phyloP scores from a whole-genome alignment of 345 rosid species.

The Citrus inodora region DNA sequence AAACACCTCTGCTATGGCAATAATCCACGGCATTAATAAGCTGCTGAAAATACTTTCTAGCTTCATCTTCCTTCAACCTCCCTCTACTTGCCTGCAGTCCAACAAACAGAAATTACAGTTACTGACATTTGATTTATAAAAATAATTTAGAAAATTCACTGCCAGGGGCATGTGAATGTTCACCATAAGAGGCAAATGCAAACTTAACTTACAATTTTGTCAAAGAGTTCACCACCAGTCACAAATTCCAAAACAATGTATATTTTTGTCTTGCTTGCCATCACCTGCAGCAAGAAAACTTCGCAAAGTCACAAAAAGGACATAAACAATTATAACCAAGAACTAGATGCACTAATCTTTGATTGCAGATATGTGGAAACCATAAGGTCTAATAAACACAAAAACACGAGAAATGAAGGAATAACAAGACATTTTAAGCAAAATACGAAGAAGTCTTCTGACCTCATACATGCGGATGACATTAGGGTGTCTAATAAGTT shows the following conservation, averaged over 20 bases:
- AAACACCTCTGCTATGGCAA: conserved; percentile 96
- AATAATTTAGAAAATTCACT: neutral
- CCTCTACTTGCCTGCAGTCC: conserved; percentile 74
- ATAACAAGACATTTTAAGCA: neutral
- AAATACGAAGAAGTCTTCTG: conserved; percentile 16
- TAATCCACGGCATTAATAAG: conserved; percentile 97
- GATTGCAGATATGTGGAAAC: neutral
- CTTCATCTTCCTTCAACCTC: conserved; percentile 93
- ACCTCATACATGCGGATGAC: conserved; percentile 98
- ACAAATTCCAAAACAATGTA: conserved; percentile 90
- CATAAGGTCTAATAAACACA: conserved; percentile 2
- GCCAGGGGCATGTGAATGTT: neutral
- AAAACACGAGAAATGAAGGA: neutral
- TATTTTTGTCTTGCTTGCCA: conserved; percentile 97
- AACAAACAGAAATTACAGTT: conserved; percentile 5
- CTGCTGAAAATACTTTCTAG: conserved; percentile 91
- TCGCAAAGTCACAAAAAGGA: conserved; percentile 8
- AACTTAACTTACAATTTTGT: conserved; percentile 76
- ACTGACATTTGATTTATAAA: neutral
- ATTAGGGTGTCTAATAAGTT: conserved; percentile 86
- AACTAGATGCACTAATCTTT: neutral
- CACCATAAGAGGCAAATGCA: conserved; percentile 1
- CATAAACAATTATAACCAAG: neutral
- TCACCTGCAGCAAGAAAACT: conserved; percentile 56
- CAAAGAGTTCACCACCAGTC: conserved; percentile 98